A percentile compares a stretch with the other conserved stretches of the same genome.
Conservation (phyloP, 768 basidiomycete species). For the Strobilomyces dryophilus region DNA sequence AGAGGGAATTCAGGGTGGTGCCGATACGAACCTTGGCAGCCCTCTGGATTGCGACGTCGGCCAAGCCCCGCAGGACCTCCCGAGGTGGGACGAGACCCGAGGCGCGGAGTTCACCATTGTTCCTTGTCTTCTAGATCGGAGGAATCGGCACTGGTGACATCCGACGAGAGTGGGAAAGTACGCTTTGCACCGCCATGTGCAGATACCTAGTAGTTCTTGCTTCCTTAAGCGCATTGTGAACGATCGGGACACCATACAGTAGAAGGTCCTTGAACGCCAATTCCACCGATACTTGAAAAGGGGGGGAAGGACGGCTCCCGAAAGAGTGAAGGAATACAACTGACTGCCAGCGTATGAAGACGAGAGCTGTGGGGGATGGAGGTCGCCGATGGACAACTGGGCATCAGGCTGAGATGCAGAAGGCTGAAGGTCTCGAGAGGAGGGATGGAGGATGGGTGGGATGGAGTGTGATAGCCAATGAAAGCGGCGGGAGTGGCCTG, state of each 20-base stretch:
- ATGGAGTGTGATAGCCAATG: conserved; percentile 5
- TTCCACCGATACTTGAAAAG: conserved; percentile 63
- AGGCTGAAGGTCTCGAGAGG: background rate
- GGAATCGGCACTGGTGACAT: conserved; percentile 73
- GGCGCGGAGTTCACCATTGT: conserved; percentile 76
- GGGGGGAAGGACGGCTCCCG: conserved; percentile 60
- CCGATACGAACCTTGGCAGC: conserved; percentile 60
- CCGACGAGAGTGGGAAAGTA: conserved; percentile 56
- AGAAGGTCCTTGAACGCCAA: conserved; percentile 48
- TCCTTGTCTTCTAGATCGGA: conserved; percentile 84
- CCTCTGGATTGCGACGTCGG: conserved; percentile 76
- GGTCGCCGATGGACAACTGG: conserved; percentile 36
- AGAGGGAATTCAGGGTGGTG: background rate
- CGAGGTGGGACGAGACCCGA: conserved; percentile 81
- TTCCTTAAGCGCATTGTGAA: conserved; percentile 27
- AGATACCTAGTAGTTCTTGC: conserved; percentile 31
- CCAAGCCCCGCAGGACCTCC: conserved; percentile 78
- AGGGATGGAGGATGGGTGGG: conserved; percentile 28
- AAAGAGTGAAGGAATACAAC: conserved; percentile 33
- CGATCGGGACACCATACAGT: conserved; percentile 54
- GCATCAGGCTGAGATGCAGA: conserved; percentile 15
- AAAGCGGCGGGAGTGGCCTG: background rate
- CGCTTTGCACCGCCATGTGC: conserved; percentile 49
- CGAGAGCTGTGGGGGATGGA: conserved; percentile 40
- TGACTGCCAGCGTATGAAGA: conserved; percentile 37